Conservation (phyloP, 768 basidiomycete genomes). For the Cystoderma amianthinum region DNA sequence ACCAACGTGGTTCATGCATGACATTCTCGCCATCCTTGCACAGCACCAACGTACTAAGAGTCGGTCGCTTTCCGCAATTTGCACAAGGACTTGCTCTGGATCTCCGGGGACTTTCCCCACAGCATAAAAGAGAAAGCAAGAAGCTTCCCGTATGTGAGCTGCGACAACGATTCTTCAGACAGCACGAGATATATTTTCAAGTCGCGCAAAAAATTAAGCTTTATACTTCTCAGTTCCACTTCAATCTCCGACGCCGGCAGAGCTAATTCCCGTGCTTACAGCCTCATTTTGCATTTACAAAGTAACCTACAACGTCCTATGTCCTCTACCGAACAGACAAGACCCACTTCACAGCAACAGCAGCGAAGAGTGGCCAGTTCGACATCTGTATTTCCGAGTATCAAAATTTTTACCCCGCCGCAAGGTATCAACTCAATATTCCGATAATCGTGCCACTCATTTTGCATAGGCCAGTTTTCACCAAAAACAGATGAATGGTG, state of each 20-base stretch:
- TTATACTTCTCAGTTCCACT: constrained; percentile 15
- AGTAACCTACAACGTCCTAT: constrained; percentile 10
- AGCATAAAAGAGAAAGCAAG: constrained; percentile 45
- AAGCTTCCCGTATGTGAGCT: constrained; percentile 67
- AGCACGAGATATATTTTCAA: constrained; percentile 30
- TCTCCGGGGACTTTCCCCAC: constrained; percentile 96
- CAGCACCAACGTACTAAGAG: constrained; percentile 64
- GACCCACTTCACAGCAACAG: constrained; percentile 19
- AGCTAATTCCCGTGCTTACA: not conserved
- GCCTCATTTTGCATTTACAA: not conserved
- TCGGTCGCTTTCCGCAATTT: constrained; percentile 65
- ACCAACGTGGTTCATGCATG: constrained; percentile 19
- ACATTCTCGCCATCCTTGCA: constrained; percentile 46
- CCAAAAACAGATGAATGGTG: constrained; percentile 60
- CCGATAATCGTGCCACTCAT: not conserved
- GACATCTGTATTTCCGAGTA: constrained; percentile 41
- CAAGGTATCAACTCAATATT: constrained; percentile 29
- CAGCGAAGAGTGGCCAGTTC: constrained; percentile 27
- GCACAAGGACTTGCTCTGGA: constrained; percentile 59
- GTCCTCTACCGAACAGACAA: constrained; percentile 22
- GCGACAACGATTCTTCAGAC: constrained; percentile 82
- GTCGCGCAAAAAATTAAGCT: constrained; percentile 6
- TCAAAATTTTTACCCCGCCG: constrained; percentile 48
- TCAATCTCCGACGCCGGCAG: constrained; percentile 6
- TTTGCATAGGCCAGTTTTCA: constrained; percentile 43